Evolutionary conservation across 768 basidiomycete species (phyloP), one percentile per base, ranked within the genome.

Genomic region (Hemileccinum impolitum): DNA sequence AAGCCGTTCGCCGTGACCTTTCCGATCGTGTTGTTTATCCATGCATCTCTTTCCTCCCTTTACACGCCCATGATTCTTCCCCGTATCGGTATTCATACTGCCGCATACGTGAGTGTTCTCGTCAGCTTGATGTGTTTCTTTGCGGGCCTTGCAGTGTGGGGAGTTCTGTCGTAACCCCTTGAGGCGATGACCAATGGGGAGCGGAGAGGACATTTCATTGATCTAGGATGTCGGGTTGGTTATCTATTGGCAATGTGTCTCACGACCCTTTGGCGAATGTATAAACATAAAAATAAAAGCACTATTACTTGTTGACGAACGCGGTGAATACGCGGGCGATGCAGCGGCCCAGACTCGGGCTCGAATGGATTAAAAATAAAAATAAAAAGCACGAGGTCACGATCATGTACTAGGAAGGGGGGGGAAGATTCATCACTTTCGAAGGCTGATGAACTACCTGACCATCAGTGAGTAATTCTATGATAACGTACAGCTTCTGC

Each of bases 101-200:
- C 83, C 28, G 87, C 86, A 21, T 93, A 90, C 65, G 72, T 83
- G 10, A 81, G 79, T 18, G 71, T 82, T 39, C 64, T 92, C 26
- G 75, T 86, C 4, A 81, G 82, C 0, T 67, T 92, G 12, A 84
- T 85, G 23, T 72, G 74, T 34, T 80, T 91, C 56, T 90, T 91
- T 62, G 76, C 79, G 4, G 89, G 87, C 3, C 67, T 92, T 43
- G 85, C 79, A 0, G 66, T 80, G 9, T 92, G 90, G 90, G 81
- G 78, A 25, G 87, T 73, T 6, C 65, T 91, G 44, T 75, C 77
- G 21, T 81, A 48, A 45, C 9, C 32, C 23, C 31, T 38, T 15
- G 17, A 34, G 32, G 37, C 28, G 6, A 23, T 47, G 9, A 11
- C 39, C 19, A 13, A 17, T n/a, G 35, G 8, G 19, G 15, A 36